phyloP scores from a whole-genome alignment of 2,329 filamentous ascomycete species.

The Colletotrichum sp. region DNA sequence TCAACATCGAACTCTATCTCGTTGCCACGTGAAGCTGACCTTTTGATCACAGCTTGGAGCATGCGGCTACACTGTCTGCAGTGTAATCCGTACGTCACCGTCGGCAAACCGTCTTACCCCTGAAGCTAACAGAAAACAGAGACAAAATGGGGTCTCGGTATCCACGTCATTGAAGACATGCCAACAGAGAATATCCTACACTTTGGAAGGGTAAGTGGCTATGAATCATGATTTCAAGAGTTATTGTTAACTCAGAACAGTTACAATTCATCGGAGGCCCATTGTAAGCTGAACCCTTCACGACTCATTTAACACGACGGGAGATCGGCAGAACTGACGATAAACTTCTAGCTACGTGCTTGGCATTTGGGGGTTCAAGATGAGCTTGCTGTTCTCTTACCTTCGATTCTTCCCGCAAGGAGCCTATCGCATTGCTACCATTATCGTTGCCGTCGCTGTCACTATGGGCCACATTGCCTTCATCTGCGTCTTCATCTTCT shows the following conservation, averaged over 20 bases:
- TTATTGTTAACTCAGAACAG: background rate
- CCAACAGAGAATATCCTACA: conserved; percentile 38
- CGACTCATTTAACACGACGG: too few relatives aligned
- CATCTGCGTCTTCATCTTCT: conserved; percentile 37
- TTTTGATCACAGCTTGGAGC: conserved; percentile 27
- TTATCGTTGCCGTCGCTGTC: conserved; percentile 36
- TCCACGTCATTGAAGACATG: conserved; percentile 37
- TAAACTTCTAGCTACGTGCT: conserved; percentile 37
- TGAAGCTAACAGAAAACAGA: conserved; percentile 29
- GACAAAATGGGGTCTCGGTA: conserved; percentile 47
- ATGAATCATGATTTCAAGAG: too few relatives aligned
- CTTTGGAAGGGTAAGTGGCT: conserved; percentile 35
- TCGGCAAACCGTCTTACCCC: background rate
- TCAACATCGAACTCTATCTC: background rate
- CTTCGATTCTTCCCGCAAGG: conserved; percentile 47
- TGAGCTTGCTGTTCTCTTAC: conserved; percentile 47
- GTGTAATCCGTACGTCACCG: conserved; percentile 36
- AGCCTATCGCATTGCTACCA: conserved; percentile 34
- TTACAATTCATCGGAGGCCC: conserved; percentile 46
- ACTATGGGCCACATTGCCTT: conserved; percentile 44
- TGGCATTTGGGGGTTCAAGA: conserved; percentile 50
- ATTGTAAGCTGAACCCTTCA: conserved; percentile 35
- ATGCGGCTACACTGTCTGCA: conserved; percentile 39
- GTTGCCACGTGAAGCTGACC: background rate
- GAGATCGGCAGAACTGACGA: background rate